phyloP scores from a whole-genome alignment of 768 basidiomycete species.

The Xanthoconium purpureum region DNA sequence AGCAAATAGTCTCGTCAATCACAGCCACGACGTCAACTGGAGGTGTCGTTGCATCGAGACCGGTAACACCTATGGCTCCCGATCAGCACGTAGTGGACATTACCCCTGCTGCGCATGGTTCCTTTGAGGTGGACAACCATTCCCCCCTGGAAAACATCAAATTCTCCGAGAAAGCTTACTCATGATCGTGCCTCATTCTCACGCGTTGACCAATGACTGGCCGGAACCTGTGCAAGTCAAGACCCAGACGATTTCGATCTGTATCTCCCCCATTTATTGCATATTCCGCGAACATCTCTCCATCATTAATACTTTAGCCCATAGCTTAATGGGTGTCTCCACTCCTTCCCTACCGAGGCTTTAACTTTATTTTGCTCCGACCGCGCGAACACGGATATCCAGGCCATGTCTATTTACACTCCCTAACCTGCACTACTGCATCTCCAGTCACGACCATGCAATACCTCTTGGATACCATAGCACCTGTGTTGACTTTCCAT shows the following conservation, averaged over 20 bases:
- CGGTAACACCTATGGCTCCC: conserved; percentile 58
- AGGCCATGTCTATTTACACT: conserved; percentile 8
- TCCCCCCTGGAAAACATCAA: conserved; percentile 40
- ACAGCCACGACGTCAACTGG: conserved; percentile 76
- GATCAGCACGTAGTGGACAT: conserved; percentile 45
- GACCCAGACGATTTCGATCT: conserved; percentile 15
- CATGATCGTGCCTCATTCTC: conserved; percentile 32
- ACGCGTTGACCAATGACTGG: background rate
- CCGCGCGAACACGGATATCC: conserved; percentile 12
- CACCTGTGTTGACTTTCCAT: conserved; percentile 7
- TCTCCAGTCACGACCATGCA: conserved; percentile 9
- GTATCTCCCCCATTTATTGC: conserved; percentile 22
- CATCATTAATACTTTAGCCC: conserved; percentile 20
- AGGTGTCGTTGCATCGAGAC: conserved; percentile 67
- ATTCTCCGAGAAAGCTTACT: conserved; percentile 49
- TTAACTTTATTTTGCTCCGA: conserved; percentile 4
- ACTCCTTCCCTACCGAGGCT: conserved; percentile 8
- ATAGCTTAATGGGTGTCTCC: conserved; percentile 17
- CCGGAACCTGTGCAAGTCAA: background rate
- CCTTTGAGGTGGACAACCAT: conserved; percentile 39
- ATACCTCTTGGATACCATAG: conserved; percentile 26
- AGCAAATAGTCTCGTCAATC: conserved; percentile 55
- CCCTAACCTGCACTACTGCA: conserved; percentile 3
- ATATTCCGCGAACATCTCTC: conserved; percentile 18
- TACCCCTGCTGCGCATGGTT: conserved; percentile 42